These are phyloP conservation scores for Diutina neorugosa DNA, from an alignment of 1,139 yeast species.

Conservation along the genomic window DNA sequence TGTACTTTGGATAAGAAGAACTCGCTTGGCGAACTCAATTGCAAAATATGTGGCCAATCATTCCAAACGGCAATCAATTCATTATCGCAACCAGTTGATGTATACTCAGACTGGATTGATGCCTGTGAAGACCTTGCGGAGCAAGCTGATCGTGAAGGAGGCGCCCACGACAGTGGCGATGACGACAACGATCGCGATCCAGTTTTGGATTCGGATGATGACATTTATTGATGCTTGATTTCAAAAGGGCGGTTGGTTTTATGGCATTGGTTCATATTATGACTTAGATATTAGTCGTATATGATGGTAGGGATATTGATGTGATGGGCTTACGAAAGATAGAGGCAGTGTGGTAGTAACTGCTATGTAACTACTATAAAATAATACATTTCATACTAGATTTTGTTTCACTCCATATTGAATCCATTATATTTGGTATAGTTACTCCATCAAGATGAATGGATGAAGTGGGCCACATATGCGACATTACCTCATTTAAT, in stretches of 20 bases:
- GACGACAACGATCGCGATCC: conserved; percentile 10
- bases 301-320: neutral
- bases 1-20: conserved; percentile 83
- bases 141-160: conserved; percentile 21
- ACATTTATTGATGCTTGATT: neutral
- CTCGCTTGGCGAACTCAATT: conserved; percentile 72
- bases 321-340: neutral
- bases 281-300: neutral
- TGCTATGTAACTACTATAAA: neutral
- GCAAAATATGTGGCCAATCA: conserved; percentile 91
- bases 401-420: too few species aligned
- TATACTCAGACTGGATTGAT: conserved; percentile 96
- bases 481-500: neutral
- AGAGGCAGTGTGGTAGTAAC: neutral
- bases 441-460: too few species aligned
- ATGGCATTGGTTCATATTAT: neutral
- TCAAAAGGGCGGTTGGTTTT: neutral
- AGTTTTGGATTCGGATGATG: conserved; percentile 1
- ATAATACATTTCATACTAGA: neutral
- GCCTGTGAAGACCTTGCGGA: conserved; percentile 95
- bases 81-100: conserved; percentile 80
- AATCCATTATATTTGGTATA: too few species aligned
- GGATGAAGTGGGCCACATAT: neutral
- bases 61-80: conserved; percentile 85
- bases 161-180: conserved; percentile 13